Conservation (phyloP, 345 rosid genomes). For the Theobroma cacao region DNA sequence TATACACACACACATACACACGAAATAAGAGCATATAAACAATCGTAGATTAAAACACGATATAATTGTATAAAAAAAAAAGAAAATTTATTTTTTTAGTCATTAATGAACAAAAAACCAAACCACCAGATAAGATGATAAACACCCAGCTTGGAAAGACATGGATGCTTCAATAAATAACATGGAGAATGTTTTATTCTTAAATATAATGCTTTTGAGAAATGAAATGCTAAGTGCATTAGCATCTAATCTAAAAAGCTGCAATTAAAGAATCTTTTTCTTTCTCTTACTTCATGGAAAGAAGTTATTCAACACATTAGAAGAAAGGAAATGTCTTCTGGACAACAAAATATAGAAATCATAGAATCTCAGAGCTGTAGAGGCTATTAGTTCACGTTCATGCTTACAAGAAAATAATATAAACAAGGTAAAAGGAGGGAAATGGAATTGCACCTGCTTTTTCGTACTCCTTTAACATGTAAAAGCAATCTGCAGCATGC, state of each 20-base stretch:
- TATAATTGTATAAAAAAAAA: not conserved
- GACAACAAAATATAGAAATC: not conserved
- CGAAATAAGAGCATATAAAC: not conserved
- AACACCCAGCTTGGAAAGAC: not conserved
- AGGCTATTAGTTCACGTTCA: not conserved
- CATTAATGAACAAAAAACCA: not conserved
- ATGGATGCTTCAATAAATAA: not conserved
- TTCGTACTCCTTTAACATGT: slow-evolving; percentile 35
- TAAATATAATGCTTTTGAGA: not conserved
- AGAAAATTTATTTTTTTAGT: not conserved
- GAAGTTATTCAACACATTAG: not conserved
- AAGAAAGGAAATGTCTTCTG: not conserved
- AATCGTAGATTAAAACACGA: not conserved
- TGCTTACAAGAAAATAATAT: not conserved
- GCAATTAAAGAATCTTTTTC: not conserved
- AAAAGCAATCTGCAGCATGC: slow-evolving; percentile 46
- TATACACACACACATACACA: not conserved
- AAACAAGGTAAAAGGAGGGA: not conserved
- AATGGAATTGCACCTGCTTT: slow-evolving; percentile 32
- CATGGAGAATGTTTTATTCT: not conserved
- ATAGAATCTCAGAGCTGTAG: not conserved
- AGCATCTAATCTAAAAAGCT: not conserved
- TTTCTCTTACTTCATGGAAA: not conserved
- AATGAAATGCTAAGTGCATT: not conserved
- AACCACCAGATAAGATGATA: not conserved